Percentiles rank a stretch among this genome's conserved stretches.
These are phyloP conservation scores for Globisporangium irregulare DNA, from an alignment of 352 stramenopile genomes.

Conservation along the genomic window DNA sequence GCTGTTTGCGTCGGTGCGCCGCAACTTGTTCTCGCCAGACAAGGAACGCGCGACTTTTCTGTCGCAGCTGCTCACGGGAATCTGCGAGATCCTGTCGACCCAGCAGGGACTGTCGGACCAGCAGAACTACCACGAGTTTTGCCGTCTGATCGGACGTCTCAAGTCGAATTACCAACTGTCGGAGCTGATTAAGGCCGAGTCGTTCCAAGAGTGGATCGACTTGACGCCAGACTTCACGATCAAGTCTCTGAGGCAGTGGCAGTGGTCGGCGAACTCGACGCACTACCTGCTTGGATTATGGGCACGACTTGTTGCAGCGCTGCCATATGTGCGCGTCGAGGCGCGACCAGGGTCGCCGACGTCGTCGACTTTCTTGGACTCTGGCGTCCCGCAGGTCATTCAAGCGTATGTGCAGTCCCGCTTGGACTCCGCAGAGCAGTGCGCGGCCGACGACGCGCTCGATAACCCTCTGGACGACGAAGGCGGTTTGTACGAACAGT, in stretches of 20 bases:
- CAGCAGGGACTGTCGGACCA: constrained; percentile 97
- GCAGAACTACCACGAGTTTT: constrained; percentile 99
- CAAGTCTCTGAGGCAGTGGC: constrained; percentile 96
- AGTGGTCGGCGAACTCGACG: constrained; percentile 93
- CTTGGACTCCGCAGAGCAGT: constrained; percentile 93
- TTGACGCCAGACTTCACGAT: constrained; percentile 96
- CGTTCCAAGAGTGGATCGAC: constrained; percentile 97
- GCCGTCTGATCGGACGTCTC: constrained; percentile 93
- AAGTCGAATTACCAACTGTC: constrained; percentile 99
- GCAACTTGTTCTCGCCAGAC: constrained; percentile 96
- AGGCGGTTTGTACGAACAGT: constrained; percentile 94
- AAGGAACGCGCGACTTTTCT: constrained; percentile 95
- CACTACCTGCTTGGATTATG: constrained; percentile 97
- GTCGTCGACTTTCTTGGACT: constrained; percentile 68
- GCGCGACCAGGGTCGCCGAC: constrained; percentile 47
- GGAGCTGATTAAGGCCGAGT: constrained; percentile 96
- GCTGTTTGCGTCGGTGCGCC: constrained; percentile 92
- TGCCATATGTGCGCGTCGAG: constrained; percentile 94
- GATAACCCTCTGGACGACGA: constrained; percentile 97
- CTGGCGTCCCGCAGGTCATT: constrained; percentile 84
- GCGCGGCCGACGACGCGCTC: constrained; percentile 90
- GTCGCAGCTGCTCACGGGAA: constrained; percentile 90
- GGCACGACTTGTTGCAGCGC: constrained; percentile 93
- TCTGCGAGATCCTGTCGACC: constrained; percentile 92
- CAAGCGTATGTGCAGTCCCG: constrained; percentile 96